A percentile compares a stretch with the other conserved stretches of the same genome.
These are phyloP conservation scores for Penicillium sp. DNA, from an alignment of 2,329 filamentous ascomycete genomes.

Conservation along the genomic window DNA sequence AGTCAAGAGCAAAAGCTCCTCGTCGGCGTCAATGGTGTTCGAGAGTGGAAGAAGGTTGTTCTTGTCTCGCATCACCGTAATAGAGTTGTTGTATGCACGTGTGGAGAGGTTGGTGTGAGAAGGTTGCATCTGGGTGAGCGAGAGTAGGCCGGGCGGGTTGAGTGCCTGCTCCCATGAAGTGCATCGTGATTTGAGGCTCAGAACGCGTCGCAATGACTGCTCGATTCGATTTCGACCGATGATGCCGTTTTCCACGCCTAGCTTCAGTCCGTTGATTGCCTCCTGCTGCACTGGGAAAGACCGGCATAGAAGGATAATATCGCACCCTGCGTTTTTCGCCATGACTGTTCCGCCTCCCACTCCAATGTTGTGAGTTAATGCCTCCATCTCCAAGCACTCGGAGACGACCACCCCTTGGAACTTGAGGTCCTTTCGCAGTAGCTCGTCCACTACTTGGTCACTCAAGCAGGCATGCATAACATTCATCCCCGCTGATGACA, in stretches of 20 bases:
- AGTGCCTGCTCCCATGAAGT: slow-evolving; percentile 89
- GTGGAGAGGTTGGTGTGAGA: slow-evolving; percentile 78
- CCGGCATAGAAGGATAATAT: slow-evolving; percentile 82
- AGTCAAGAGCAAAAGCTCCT: slow-evolving; percentile 85
- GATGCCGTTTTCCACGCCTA: slow-evolving; percentile 86
- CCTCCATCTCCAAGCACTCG: slow-evolving; percentile 95
- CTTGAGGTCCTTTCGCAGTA: slow-evolving; percentile 81
- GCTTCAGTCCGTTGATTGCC: slow-evolving; percentile 82
- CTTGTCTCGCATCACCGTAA: slow-evolving; percentile 88
- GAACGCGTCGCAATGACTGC: slow-evolving; percentile 73
- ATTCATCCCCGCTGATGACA: slow-evolving; percentile 86
- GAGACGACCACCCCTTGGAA: slow-evolving; percentile 93
- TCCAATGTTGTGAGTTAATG: slow-evolving; percentile 91
- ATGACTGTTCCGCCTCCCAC: slow-evolving; percentile 95
- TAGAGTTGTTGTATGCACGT: slow-evolving; percentile 85
- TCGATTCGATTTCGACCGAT: slow-evolving; percentile 77
- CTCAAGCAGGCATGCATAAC: slow-evolving; percentile 94
- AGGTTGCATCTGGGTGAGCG: slow-evolving; percentile 77
- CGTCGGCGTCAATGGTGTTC: slow-evolving; percentile 74
- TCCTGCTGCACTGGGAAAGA: slow-evolving; percentile 87
- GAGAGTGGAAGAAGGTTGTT: slow-evolving; percentile 80
- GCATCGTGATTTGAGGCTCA: slow-evolving; percentile 77
- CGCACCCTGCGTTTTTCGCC: slow-evolving; percentile 94
- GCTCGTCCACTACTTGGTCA: slow-evolving; percentile 86
- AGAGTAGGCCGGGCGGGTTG: slow-evolving; percentile 75